Evolutionary conservation across 495 filamentous ascomycete species (phyloP), one percentile per base, ranked within the genome.

Genomic region (Polyplosphaeria fusca): DNA sequence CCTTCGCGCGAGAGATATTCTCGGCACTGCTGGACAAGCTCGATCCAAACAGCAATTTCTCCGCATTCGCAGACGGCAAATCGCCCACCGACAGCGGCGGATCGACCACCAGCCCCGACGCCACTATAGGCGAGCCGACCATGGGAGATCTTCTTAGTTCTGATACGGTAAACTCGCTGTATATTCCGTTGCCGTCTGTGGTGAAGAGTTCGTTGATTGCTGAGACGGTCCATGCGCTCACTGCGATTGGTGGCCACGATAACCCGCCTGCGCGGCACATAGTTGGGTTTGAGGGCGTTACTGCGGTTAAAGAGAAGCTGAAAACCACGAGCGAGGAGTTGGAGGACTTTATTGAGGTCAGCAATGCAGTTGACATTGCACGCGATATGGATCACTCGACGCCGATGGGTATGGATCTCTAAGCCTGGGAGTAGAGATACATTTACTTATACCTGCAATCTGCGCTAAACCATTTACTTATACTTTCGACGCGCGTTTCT

Each of bases 321-420:
- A 96, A 94, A 77, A 96, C 90, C 19, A 86, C 96, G 1, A 94
- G 89, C 48, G 91, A 97, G 68, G 93, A 97, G 72, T 66, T 97
- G 35, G 93, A 97, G 69, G 93, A 96, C 53, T 97, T 96, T 73
- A 85, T 96, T 26, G 88, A 93, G 61, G 86, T 88, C 20, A 96
- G 90, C 58, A 79, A 86, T 58, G 86, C 86, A 0, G 89, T 91
- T 30, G 91, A 93, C 69, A 87, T 91, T 63, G 82, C 79, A 1
- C 25, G 45, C 28, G 42, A 60, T 25, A 42, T 18, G 1, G 56
- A 49, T 20, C 40, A 28, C 14, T 25, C 43, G 14, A 38, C 46
- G 3, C 37, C 46, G 1, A 49, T 56, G 44, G 27, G 41, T 16
- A 37, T 56, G 4, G 53, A 56, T 41, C 30, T n/a, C n/a, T n/a